These are phyloP conservation scores for Candida sanyaensis DNA, from an alignment of 1,139 yeast species.

Conservation along the genomic window DNA sequence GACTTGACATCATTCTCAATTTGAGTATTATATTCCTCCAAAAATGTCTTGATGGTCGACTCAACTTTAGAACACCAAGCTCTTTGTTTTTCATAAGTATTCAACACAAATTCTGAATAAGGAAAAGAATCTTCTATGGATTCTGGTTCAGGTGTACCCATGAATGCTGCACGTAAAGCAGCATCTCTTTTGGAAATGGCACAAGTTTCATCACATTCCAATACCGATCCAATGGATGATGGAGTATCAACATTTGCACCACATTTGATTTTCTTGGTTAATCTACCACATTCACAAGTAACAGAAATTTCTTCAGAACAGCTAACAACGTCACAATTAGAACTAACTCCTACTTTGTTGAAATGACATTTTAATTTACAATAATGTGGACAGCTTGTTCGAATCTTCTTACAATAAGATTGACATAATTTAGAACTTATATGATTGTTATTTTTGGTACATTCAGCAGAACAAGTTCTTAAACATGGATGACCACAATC, in stretches of 20 bases:
- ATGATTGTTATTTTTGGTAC: slow-evolving; percentile 35
- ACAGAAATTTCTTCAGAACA: slow-evolving; percentile 55
- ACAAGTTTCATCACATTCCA: slow-evolving; percentile 76
- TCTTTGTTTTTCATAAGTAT: slow-evolving; percentile 50
- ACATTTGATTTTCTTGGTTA: slow-evolving; percentile 49
- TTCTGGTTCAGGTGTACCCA: slow-evolving; percentile 26
- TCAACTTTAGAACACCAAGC: slow-evolving; percentile 72
- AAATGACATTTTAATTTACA: slow-evolving; percentile 70
- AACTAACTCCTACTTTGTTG: slow-evolving; percentile 37
- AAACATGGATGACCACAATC: slow-evolving; percentile 74
- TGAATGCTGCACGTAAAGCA: slow-evolving; percentile 64
- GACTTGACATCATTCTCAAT: slow-evolving; percentile 16
- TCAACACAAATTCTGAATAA: slow-evolving; percentile 46
- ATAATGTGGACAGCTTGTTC: slow-evolving; percentile 61
- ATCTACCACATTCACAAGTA: slow-evolving; percentile 67
- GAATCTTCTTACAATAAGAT: slow-evolving; percentile 53
- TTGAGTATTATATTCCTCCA: slow-evolving; percentile 30
- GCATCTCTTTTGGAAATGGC: slow-evolving; percentile 58
- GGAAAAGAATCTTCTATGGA: slow-evolving; percentile 23
- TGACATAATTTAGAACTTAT: slow-evolving; percentile 47
- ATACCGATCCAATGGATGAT: slow-evolving; percentile 30
- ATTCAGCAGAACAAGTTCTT: slow-evolving; percentile 51
- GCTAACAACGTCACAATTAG: slow-evolving; percentile 35
- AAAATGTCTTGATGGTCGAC: slow-evolving; percentile 48
- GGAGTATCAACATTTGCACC: slow-evolving; percentile 42